A percentile compares a stretch with the other conserved stretches of the same genome.
Evolutionary conservation across 139 green algal species (phyloP).

Genomic region (Coelastrella sp.): DNA sequence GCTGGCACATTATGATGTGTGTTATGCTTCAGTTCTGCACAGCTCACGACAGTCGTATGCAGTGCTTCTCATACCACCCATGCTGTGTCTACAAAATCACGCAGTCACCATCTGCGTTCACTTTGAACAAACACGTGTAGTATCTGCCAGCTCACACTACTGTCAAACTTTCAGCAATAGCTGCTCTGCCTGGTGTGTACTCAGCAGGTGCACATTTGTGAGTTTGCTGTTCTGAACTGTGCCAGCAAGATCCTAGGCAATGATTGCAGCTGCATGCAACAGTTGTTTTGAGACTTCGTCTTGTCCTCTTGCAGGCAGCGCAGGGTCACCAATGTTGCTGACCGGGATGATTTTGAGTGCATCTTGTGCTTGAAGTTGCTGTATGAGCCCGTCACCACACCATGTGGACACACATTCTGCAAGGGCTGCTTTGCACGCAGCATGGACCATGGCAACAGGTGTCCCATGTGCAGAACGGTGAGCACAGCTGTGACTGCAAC

Average conservation of each 20-base stretch:
- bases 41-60: too few species aligned
- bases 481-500: neutral
- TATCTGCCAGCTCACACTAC: too few species aligned
- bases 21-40: neutral
- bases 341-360: slow-evolving; percentile 87
- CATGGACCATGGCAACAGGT: slow-evolving; percentile 84
- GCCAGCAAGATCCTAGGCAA: too few species aligned
- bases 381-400: slow-evolving; percentile 91
- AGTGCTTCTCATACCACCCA: too few species aligned
- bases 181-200: too few species aligned
- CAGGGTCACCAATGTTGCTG: neutral
- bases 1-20: neutral
- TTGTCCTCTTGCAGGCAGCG: slow-evolving; percentile 41
- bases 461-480: slow-evolving; percentile 85
- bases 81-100: too few species aligned
- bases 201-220: neutral
- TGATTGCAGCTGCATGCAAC: neutral
- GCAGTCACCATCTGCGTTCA: too few species aligned
- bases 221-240: neutral
- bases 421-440: slow-evolving; percentile 77
- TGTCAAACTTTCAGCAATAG: too few species aligned
- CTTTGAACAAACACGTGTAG: too few species aligned
- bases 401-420: slow-evolving; percentile 94
- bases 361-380: slow-evolving; percentile 90
- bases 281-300: neutral